These are phyloP conservation scores for Nemania sp. DNA, from an alignment of 2,329 filamentous ascomycete species.

Conservation along the genomic window DNA sequence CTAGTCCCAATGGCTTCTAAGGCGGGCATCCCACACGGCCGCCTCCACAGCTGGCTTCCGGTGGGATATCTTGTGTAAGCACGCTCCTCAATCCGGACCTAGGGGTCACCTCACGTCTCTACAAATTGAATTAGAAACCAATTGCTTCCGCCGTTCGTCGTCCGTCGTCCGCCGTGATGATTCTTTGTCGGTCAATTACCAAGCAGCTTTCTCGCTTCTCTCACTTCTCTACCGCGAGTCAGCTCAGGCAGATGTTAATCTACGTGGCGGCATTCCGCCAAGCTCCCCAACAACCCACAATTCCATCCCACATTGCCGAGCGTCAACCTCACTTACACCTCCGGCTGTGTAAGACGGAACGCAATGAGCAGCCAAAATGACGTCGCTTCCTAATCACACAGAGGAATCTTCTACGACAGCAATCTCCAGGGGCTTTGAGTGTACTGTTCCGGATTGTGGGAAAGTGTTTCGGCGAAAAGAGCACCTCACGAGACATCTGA, in stretches of 20 bases:
- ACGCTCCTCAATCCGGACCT: too few species aligned
- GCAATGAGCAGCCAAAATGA: conserved; percentile 12
- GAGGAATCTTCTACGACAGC: conserved; percentile 21
- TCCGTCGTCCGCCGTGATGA: too few species aligned
- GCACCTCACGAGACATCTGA: conserved; percentile 34
- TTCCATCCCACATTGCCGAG: conserved; percentile 21
- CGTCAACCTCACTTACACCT: too few species aligned
- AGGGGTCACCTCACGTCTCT: too few species aligned
- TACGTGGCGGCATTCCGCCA: neutral
- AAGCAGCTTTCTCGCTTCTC: too few species aligned
- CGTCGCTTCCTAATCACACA: neutral
- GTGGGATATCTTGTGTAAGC: conserved; percentile 23
- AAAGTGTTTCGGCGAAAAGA: conserved; percentile 35
- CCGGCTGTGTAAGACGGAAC: neutral
- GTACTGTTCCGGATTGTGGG: conserved; percentile 27
- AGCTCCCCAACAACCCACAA: neutral
- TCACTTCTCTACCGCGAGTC: too few species aligned
- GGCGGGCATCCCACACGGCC: neutral
- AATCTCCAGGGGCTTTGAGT: conserved; percentile 29
- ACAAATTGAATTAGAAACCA: too few species aligned
- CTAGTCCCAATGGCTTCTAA: neutral
- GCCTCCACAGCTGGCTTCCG: neutral
- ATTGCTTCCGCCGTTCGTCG: too few species aligned
- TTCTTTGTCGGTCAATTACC: too few species aligned
- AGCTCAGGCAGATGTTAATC: too few species aligned